Evolutionary conservation across 768 basidiomycete species (phyloP), one percentile per base, ranked within the genome.

Genomic region (Macrolepiota albuminosa): DNA sequence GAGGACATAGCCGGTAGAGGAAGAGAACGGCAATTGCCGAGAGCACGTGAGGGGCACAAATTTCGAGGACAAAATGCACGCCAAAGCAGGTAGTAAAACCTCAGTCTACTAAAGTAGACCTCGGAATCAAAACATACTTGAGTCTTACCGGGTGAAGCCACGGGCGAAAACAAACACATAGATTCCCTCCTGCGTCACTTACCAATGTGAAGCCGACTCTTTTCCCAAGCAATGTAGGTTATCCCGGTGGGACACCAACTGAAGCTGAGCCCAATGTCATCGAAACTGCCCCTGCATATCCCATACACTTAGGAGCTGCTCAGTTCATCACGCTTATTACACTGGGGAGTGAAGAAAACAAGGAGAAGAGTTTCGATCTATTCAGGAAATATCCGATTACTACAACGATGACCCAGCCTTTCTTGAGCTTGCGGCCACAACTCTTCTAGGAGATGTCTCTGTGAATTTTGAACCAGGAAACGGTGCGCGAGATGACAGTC

Each of bases 211-310:
- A 81, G 63, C 88, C 91, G 0, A 82, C 86, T 0, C 64, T 89
- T 31, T 94, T 94, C 70, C 92, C 92, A 5, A 81, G 89, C 34
- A 65, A 84, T 64, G 85, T 94, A 4, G 92, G 92, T 39, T 85
- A 92, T 68, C 77, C 87, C 3, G 92, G 92, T 18, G 79, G 76
- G 26, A 93, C 91, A 1, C 88, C 89, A 0, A 94, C 90, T 0
- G 90, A 90, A 18, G 90, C 86, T 7, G 90, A 92, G 66, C 78
- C 90, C 1, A 89, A 79, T 3, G 74, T 91, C 39, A 81, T 93
- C 33, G 80, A 79, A 4, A 91, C 90, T 4, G 90, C 87, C 0
- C 90, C 90, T 14, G 74, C 81, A n/a, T 91, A 92, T 67, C 92
- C 92, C 8, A 66, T 88, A 14, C 89, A 93, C 56, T 84, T 86